Evolutionary conservation across 306 rosid species (phyloP), one percentile per base, ranked within the genome.

Genomic region (Carpinus fangiana): DNA sequence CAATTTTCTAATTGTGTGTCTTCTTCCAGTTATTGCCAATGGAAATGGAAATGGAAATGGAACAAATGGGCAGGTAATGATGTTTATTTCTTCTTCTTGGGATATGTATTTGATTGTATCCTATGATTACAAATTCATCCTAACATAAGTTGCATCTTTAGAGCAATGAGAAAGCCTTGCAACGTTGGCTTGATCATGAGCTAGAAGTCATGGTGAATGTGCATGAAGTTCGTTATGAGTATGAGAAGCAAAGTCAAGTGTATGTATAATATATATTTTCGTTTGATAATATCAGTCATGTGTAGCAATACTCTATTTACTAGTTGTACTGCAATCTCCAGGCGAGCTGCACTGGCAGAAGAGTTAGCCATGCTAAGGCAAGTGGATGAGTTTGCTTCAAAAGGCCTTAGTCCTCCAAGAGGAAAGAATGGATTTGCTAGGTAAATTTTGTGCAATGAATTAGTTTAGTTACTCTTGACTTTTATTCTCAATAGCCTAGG

Each of bases 211-310:
- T 91, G 97, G 96, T 96, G 83, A 90, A 96, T 79, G 98, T 93
- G 82, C 97, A 93, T 72, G 99, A 96, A 96, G 99, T 96, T 70
- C 99, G 99, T 79, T 87, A 82, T 83, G 99, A 96, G 85, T 96
- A 96, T 82, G 99, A 93, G 82, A 96, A 87, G 87, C 99, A 96
- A 82, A 96, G 99, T 83, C 94, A 96, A 90, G 97, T 96, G 99
- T 96, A 93, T 52, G 99, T 84, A 72, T 72, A 12, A 20, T 17
- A 26, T 36, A 66, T 56, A 12, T 83, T 12, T 67, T 75, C 38
- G 48, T 56, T 80, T 67, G 26, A 61, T 74, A 76, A 66, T 82
- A 70, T 75, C 34, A 3, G 38, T 46, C 4, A 12, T 64, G 73
- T 70, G 73, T 73, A 79, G 81, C 28, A 83, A 66, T 34, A 46